These are phyloP conservation scores for Fusarium albosuccineum DNA, from an alignment of 2,329 filamentous ascomycete species.

Conservation along the genomic window DNA sequence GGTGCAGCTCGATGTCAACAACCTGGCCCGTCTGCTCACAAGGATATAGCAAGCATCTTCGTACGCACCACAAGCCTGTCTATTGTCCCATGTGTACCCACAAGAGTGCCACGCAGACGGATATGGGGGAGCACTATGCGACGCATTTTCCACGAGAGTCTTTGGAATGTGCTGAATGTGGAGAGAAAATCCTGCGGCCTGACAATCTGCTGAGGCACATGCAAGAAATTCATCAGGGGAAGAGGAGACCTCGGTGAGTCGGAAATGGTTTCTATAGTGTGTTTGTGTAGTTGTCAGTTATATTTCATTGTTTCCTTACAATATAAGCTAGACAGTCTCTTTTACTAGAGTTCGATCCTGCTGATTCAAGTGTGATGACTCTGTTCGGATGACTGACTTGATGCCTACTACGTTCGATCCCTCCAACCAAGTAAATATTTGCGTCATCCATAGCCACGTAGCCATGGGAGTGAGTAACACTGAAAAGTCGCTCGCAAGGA, in stretches of 20 bases:
- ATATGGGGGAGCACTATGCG: conserved; percentile 31
- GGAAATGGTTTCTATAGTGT: neutral
- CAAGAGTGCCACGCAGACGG: conserved; percentile 23
- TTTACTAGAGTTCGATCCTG: no score
- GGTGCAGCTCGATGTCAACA: neutral
- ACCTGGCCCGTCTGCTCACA: conserved; percentile 3
- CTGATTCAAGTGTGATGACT: no score
- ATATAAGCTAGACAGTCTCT: no score
- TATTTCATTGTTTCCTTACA: neutral
- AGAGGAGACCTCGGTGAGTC: conserved; percentile 10
- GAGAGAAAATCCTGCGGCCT: conserved; percentile 13
- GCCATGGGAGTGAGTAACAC: no score
- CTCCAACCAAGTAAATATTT: no score
- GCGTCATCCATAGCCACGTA: no score
- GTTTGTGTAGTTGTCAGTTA: neutral
- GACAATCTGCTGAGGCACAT: conserved; percentile 27
- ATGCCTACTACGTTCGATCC: no score
- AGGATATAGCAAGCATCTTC: conserved; percentile 36
- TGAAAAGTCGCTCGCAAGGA: no score
- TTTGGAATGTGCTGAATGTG: conserved; percentile 16
- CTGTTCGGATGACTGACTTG: no score
- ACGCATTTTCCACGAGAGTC: conserved; percentile 23
- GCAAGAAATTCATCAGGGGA: conserved; percentile 20
- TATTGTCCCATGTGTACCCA: conserved; percentile 25
- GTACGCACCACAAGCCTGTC: conserved; percentile 36